phyloP scores from a whole-genome alignment of 164 flowering plant species.

The Chimonanthus salicifolius region DNA sequence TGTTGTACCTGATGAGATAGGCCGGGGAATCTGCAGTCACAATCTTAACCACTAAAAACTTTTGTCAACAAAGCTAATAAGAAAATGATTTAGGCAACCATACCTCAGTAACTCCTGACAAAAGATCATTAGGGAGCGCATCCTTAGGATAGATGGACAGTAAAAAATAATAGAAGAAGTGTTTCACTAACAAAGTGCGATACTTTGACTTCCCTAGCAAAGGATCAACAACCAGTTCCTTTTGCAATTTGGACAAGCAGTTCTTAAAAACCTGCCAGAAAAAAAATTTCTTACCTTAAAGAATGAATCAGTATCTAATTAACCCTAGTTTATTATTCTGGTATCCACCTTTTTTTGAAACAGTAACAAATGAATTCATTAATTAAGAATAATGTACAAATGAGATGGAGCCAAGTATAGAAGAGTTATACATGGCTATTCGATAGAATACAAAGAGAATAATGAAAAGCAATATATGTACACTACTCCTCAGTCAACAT shows the following conservation, averaged over 20 bases:
- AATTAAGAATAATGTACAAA: no score
- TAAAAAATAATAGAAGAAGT: constrained; percentile 8
- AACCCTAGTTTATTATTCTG: background rate
- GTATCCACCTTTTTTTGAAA: background rate
- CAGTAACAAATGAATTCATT: no score
- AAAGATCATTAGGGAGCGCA: background rate
- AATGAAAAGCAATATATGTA: no score
- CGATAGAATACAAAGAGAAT: no score
- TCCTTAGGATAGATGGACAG: constrained; percentile 9
- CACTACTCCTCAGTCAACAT: no score
- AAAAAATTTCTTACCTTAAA: background rate
- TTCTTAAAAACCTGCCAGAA: constrained; percentile 8
- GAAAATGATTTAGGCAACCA: background rate
- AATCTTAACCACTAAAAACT: background rate
- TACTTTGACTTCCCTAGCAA: constrained; percentile 2
- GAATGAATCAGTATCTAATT: background rate
- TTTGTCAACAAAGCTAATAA: background rate
- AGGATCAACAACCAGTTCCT: constrained; percentile 9
- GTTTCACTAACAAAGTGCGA: constrained; percentile 2
- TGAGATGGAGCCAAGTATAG: no score
- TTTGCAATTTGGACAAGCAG: constrained; percentile 3
- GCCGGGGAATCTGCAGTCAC: constrained; percentile 2
- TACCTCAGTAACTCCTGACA: constrained; percentile 5
- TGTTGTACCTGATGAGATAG: constrained; percentile 4
- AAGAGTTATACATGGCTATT: no score